Evolutionary conservation across 2,329 filamentous ascomycete genomes (phyloP).

Genomic region (Fusarium continuum): DNA sequence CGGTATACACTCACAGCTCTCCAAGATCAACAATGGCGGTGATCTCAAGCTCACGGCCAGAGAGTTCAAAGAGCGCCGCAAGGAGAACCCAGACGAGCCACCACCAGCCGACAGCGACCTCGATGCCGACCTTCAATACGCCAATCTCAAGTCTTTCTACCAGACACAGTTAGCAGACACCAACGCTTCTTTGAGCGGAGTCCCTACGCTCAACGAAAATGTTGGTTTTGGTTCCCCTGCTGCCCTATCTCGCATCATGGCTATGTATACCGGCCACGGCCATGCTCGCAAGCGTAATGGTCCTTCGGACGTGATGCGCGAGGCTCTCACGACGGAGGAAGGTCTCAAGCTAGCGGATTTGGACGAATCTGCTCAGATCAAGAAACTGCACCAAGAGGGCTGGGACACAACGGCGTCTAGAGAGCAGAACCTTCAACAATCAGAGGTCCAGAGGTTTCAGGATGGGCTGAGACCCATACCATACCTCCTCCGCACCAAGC

Average conservation of each 20-base stretch:
- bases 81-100: conserved; percentile 54
- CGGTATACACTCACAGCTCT: conserved; percentile 82
- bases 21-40: conserved; percentile 73
- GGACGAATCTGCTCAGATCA: conserved; percentile 69
- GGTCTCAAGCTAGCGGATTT: conserved; percentile 72
- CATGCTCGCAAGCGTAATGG: conserved; percentile 72
- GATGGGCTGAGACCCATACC: conserved; percentile 83
- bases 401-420: conserved; percentile 69
- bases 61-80: conserved; percentile 62
- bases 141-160: conserved; percentile 82
- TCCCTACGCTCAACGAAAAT: conserved; percentile 50
- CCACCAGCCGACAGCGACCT: conserved; percentile 57
- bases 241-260: conserved; percentile 89
- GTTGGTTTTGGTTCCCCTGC: conserved; percentile 77
- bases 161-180: conserved; percentile 76
- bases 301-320: conserved; percentile 79
- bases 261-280: conserved; percentile 77
- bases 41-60: conserved; percentile 59
- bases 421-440: conserved; percentile 59
- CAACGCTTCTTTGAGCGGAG: conserved; percentile 60
- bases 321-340: conserved; percentile 75
- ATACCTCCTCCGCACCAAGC: conserved; percentile 86
- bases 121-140: conserved; percentile 75
- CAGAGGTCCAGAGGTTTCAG: conserved; percentile 69
- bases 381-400: conserved; percentile 65